These are phyloP conservation scores for Vicia villosa DNA, from an alignment of 306 rosid genomes.

Conservation along the genomic window DNA sequence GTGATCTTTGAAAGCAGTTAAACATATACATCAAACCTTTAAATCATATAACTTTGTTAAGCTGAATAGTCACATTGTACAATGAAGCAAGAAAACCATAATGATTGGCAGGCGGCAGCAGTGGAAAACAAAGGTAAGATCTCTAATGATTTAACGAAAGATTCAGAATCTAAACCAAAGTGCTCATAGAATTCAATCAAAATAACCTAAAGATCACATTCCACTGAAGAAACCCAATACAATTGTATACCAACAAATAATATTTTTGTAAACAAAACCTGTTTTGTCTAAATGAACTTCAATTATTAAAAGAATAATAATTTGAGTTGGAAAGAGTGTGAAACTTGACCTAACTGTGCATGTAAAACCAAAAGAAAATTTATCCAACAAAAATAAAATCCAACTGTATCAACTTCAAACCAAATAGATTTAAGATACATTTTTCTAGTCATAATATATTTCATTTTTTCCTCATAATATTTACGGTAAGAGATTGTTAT, in stretches of 20 bases:
- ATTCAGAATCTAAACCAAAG: slow-evolving; percentile 23
- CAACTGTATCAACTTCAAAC: too few relatives aligned
- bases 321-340: too few relatives aligned
- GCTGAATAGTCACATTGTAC: slow-evolving; percentile 21
- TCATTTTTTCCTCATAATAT: too few relatives aligned
- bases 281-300: neutral
- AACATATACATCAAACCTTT: slow-evolving; percentile 1
- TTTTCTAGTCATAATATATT: too few relatives aligned
- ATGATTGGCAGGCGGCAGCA: slow-evolving; percentile 4
- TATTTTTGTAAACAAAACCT: neutral
- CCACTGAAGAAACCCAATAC: slow-evolving; percentile 11
- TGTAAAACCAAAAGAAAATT: slow-evolving; percentile 10
- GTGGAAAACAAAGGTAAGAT: slow-evolving; percentile 18
- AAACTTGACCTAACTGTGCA: too few relatives aligned
- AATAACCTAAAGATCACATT: slow-evolving; percentile 13
- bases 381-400: neutral
- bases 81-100: slow-evolving; percentile 16
- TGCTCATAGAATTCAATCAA: slow-evolving; percentile 15
- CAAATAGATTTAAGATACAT: too few relatives aligned
- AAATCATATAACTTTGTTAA: slow-evolving; percentile 5
- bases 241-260: neutral
- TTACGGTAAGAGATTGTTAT: too few relatives aligned
- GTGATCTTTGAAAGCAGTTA: neutral
- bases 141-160: neutral
- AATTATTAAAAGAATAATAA: too few relatives aligned